Evolutionary conservation across 805 yeast species (phyloP).

Genomic region (Candida taoyuanica): DNA sequence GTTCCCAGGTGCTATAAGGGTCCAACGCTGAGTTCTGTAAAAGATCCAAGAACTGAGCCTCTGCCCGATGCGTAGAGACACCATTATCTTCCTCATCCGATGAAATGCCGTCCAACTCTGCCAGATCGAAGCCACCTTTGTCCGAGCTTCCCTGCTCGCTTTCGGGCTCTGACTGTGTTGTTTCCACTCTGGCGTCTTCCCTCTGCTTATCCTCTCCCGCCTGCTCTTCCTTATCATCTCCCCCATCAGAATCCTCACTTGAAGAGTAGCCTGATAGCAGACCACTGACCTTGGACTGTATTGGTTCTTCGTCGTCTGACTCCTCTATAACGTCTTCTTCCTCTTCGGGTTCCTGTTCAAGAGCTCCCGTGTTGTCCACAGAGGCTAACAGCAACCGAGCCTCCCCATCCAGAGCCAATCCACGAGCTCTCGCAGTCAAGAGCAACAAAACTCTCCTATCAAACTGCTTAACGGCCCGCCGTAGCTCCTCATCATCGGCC

Average conservation of each 20-base stretch:
- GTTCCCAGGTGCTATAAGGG: constrained; percentile 46
- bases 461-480: constrained; percentile 23
- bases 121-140: not conserved
- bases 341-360: not conserved
- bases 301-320: not conserved
- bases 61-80: constrained; percentile 4
- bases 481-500: constrained; percentile 30
- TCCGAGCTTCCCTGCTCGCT: too few species aligned
- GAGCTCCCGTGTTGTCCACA: too few species aligned
- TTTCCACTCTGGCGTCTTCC: too few species aligned
- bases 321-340: constrained; percentile 1
- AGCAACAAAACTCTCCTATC: constrained; percentile 28
- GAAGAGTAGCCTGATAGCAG: constrained; percentile 20
- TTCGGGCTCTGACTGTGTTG: too few species aligned
- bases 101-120: constrained; percentile 6
- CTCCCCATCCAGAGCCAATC: constrained; percentile 25
- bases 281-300: not conserved
- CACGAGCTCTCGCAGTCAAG: constrained; percentile 36
- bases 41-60: constrained; percentile 30
- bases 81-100: constrained; percentile 26
- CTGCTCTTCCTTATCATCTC: not conserved
- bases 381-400: too few species aligned
- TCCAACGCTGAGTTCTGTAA: constrained; percentile 33
- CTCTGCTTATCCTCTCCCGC: too few species aligned
- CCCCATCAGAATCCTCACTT: constrained; percentile 13